Conservation (phyloP, 768 basidiomycete genomes). For the Leccinum sublutescens region DNA sequence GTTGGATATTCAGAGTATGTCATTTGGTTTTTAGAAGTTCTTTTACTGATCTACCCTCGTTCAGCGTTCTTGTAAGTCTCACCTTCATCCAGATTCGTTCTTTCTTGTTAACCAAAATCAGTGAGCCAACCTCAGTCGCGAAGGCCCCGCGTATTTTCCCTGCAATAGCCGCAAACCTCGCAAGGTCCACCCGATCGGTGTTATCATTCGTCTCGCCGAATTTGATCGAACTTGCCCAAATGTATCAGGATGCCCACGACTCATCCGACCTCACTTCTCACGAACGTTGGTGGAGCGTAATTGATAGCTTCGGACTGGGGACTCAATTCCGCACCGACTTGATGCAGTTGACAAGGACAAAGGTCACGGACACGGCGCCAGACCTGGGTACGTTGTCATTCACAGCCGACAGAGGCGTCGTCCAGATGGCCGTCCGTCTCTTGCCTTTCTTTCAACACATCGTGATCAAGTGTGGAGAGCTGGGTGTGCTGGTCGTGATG, state of each 20-base stretch:
- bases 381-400: constrained; percentile 52
- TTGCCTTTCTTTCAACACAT: constrained; percentile 84
- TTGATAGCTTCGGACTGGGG: constrained; percentile 66
- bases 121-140: constrained; percentile 90
- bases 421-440: constrained; percentile 77
- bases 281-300: constrained; percentile 59
- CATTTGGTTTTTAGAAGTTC: neutral
- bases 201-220: constrained; percentile 85
- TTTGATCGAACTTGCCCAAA: constrained; percentile 64
- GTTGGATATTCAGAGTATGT: constrained; percentile 54
- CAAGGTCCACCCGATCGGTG: constrained; percentile 38
- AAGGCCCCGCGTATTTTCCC: constrained; percentile 75
- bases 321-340: constrained; percentile 66
- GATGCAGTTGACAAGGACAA: constrained; percentile 51
- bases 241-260: constrained; percentile 51
- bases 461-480: constrained; percentile 79
- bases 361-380: constrained; percentile 40
- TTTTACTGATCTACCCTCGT: constrained; percentile 5
- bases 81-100: neutral
- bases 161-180: constrained; percentile 46
- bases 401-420: constrained; percentile 66
- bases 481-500: constrained; percentile 65
- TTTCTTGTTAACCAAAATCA: constrained; percentile 29
- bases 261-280: constrained; percentile 53
- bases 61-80: constrained; percentile 73